Percentiles rank a stretch among this genome's conserved stretches.
phyloP scores from a whole-genome alignment of 2,329 filamentous ascomycete genomes.

The Trichoderma citrinoviride region DNA sequence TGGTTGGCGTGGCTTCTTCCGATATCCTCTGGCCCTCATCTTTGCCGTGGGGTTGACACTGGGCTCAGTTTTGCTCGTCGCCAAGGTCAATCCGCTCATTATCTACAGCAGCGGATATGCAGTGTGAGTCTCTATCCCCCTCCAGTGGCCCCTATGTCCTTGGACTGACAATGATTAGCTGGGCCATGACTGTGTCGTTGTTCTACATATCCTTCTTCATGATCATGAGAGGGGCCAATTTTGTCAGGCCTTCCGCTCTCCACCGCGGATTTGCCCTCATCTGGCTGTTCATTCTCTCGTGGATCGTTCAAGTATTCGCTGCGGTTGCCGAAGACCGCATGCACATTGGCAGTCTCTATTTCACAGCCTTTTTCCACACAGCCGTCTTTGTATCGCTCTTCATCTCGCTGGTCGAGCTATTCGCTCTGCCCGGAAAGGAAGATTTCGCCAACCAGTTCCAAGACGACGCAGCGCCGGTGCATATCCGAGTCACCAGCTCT shows the following conservation, averaged over 20 bases:
- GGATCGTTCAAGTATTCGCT: conserved; percentile 67
- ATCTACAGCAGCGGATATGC: conserved; percentile 86
- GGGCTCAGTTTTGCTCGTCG: conserved; percentile 69
- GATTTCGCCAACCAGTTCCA: conserved; percentile 59
- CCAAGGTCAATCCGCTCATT: conserved; percentile 84
- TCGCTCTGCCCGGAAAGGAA: conserved; percentile 69
- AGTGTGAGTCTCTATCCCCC: conserved; percentile 48
- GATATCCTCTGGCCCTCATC: conserved; percentile 73
- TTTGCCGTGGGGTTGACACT: conserved; percentile 67
- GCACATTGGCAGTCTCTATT: conserved; percentile 73
- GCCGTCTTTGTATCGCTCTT: conserved; percentile 71
- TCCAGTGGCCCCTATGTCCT: neutral
- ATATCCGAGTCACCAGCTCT: conserved; percentile 28
- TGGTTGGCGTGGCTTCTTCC: conserved; percentile 79
- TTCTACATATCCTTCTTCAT: conserved; percentile 85
- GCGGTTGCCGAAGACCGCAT: conserved; percentile 75
- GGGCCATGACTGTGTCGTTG: conserved; percentile 79
- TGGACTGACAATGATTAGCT: conserved; percentile 42
- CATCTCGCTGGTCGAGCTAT: conserved; percentile 76
- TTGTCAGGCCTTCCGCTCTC: conserved; percentile 78
- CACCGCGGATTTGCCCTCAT: conserved; percentile 77
- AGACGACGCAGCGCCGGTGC: conserved; percentile 50
- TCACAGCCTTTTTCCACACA: conserved; percentile 75
- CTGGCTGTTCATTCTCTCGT: conserved; percentile 79
- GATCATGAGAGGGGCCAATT: conserved; percentile 73